Evolutionary conservation across 108 stramenopile genomes (phyloP).

Genomic region (Halocafeteria seosinensis): DNA sequence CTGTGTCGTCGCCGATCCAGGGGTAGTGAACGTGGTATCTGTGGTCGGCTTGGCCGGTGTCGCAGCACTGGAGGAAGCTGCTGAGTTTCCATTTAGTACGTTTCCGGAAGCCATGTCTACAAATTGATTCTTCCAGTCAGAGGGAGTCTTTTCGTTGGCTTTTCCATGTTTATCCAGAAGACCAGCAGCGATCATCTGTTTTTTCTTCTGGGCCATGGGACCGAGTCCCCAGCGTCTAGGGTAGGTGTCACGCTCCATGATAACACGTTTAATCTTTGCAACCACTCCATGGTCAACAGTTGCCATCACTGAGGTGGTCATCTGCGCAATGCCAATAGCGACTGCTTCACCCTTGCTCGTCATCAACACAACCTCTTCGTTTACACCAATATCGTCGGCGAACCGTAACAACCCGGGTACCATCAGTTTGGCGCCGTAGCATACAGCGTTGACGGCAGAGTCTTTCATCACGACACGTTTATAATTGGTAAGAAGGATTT

Average conservation of each 20-base stretch:
- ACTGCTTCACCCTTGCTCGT: constrained; percentile 99
- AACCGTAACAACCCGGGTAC: constrained; percentile 92
- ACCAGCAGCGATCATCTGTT: constrained; percentile 87
- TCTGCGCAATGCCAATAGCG: constrained; percentile 93
- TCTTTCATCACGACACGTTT: constrained; percentile 99
- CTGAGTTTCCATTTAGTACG: neutral
- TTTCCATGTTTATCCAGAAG: constrained; percentile 94
- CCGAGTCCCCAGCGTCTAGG: constrained; percentile 96
- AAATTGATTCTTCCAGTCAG: constrained; percentile 66
- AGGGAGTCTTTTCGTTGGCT: constrained; percentile 82
- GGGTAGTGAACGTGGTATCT: neutral
- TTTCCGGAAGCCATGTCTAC: constrained; percentile 43
- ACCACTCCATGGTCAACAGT: constrained; percentile 96
- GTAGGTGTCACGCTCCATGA: constrained; percentile 99
- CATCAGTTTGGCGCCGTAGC: constrained; percentile 99
- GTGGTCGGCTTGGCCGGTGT: neutral
- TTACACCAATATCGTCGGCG: constrained; percentile 87
- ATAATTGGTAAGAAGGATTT: constrained; percentile 76
- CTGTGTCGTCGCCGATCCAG: neutral
- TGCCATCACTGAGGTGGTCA: constrained; percentile 98
- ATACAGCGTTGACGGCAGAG: constrained; percentile 95
- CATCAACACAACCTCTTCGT: constrained; percentile 92
- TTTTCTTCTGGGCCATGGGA: constrained; percentile 90
- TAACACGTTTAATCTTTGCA: constrained; percentile 97
- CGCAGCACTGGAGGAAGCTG: neutral